Conservation (phyloP, 352 stramenopile species). For the Globisporangium nagaii region DNA sequence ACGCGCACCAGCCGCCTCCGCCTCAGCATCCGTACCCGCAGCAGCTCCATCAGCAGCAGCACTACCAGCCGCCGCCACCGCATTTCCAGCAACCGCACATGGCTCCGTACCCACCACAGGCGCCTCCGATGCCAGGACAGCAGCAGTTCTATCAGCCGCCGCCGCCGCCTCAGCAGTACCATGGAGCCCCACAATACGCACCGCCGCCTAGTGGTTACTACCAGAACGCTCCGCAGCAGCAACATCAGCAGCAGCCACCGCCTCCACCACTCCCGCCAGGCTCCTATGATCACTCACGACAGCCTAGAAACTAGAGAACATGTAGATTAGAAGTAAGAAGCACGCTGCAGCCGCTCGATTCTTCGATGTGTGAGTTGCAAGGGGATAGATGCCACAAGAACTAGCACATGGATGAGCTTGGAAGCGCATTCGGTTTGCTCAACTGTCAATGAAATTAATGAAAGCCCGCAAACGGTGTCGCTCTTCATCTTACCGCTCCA, state of each 20-base stretch:
- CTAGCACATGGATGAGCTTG: too few relatives aligned
- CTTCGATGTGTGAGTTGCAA: not conserved
- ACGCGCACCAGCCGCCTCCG: conserved; percentile 17
- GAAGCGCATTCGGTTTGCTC: too few relatives aligned
- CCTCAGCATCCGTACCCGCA: conserved; percentile 17
- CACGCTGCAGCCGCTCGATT: not conserved
- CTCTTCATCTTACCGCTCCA: too few relatives aligned
- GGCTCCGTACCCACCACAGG: conserved; percentile 8
- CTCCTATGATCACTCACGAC: conserved; percentile 22
- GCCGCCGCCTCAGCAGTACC: conserved; percentile 10
- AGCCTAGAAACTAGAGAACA: conserved; percentile 8
- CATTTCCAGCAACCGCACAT: conserved; percentile 15
- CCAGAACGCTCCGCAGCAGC: not conserved
- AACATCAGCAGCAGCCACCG: conserved; percentile 20
- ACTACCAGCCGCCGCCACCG: too few relatives aligned
- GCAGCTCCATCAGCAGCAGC: conserved; percentile 11
- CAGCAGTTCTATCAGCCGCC: conserved; percentile 9
- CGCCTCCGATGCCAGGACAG: conserved; percentile 7
- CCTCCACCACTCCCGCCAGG: conserved; percentile 28
- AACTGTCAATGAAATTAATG: too few relatives aligned
- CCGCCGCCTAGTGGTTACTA: conserved; percentile 2
- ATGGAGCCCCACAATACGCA: conserved; percentile 18
- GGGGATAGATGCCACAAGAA: too few relatives aligned
- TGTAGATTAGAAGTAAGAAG: conserved; percentile 18
- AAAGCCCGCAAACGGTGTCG: too few relatives aligned